Percentiles rank a stretch among this genome's conserved stretches.
Conservation (phyloP, 257 asterid genomes). For the Apocynum venetum region DNA sequence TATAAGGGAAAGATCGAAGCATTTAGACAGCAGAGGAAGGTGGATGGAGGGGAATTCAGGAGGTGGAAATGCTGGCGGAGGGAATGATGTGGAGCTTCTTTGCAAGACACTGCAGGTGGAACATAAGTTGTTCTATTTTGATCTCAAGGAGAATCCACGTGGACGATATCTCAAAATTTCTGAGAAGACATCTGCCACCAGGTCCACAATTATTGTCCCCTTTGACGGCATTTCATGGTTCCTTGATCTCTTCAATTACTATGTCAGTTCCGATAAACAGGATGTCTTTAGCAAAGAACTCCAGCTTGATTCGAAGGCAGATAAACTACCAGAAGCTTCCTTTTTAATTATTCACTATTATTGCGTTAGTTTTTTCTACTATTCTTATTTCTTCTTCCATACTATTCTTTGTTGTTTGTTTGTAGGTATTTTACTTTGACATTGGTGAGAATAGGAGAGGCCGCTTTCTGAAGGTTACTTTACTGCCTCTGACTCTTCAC, state of each 20-base stretch:
- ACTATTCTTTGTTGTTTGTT: not conserved
- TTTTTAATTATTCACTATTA: slow-evolving; percentile 15
- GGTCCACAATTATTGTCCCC: slow-evolving; percentile 96
- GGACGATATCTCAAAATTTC: slow-evolving; percentile 94
- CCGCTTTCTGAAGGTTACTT: slow-evolving; percentile 84
- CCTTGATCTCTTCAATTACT: slow-evolving; percentile 96
- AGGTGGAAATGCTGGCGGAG: slow-evolving; percentile 56
- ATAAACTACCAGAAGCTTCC: not conserved
- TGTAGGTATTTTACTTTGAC: slow-evolving; percentile 90
- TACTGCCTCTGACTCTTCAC: slow-evolving; percentile 6
- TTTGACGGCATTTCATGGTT: slow-evolving; percentile 93
- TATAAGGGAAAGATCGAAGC: too few relatives aligned
- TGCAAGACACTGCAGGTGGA: slow-evolving; percentile 94
- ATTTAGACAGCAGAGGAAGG: not conserved
- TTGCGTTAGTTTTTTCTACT: not conserved
- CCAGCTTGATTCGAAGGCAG: slow-evolving; percentile 91
- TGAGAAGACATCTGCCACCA: slow-evolving; percentile 91
- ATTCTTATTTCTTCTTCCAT: not conserved
- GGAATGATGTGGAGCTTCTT: slow-evolving; percentile 75
- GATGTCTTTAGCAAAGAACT: slow-evolving; percentile 87
- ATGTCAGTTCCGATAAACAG: slow-evolving; percentile 75
- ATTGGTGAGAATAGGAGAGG: slow-evolving; percentile 97
- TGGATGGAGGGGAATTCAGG: slow-evolving; percentile 76
- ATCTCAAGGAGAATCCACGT: slow-evolving; percentile 96
- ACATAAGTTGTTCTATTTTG: slow-evolving; percentile 95